Conservation (phyloP, 1,284 basidiomycete species). For the Pascua guehoae region DNA sequence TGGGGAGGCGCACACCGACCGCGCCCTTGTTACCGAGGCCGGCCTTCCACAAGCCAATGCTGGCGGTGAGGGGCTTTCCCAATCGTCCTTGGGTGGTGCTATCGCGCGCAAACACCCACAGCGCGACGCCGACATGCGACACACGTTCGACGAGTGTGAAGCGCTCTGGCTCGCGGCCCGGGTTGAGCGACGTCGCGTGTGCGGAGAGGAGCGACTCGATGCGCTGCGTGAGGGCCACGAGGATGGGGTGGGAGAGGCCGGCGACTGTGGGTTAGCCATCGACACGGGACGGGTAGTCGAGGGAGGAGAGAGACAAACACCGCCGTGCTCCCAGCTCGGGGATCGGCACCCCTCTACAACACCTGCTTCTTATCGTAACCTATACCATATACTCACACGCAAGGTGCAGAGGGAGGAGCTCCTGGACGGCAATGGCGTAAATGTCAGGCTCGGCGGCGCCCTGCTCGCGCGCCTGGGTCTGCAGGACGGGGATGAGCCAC, state of each 20-base stretch:
- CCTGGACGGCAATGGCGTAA: slow-evolving; percentile 92
- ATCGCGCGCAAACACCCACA: slow-evolving; percentile 47
- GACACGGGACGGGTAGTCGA: background rate
- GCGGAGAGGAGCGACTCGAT: slow-evolving; percentile 43
- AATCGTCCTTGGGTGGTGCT: slow-evolving; percentile 30
- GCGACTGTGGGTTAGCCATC: slow-evolving; percentile 28
- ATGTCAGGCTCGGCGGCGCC: slow-evolving; percentile 59
- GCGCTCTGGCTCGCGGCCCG: slow-evolving; percentile 24
- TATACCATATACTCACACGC: slow-evolving; percentile 42
- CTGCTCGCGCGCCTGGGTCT: slow-evolving; percentile 25
- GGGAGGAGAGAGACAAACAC: too few species aligned
- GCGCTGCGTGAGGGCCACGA: slow-evolving; percentile 36
- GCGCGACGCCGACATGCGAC: slow-evolving; percentile 43
- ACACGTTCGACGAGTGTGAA: slow-evolving; percentile 39
- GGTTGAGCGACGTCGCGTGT: slow-evolving; percentile 39
- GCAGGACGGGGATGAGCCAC: slow-evolving; percentile 48
- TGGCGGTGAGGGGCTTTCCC: slow-evolving; percentile 30
- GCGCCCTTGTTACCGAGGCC: slow-evolving; percentile 95
- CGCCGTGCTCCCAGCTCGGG: background rate
- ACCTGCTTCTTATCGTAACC: slow-evolving; percentile 7
- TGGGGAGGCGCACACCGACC: slow-evolving; percentile 78
- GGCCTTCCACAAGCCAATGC: slow-evolving; percentile 45
- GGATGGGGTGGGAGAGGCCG: slow-evolving; percentile 33
- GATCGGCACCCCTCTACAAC: background rate
- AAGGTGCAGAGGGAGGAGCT: slow-evolving; percentile 64